A percentile compares a stretch with the other conserved stretches of the same genome.
Conservation (phyloP, 768 basidiomycete species). For the Fomitopsis pulvina region DNA sequence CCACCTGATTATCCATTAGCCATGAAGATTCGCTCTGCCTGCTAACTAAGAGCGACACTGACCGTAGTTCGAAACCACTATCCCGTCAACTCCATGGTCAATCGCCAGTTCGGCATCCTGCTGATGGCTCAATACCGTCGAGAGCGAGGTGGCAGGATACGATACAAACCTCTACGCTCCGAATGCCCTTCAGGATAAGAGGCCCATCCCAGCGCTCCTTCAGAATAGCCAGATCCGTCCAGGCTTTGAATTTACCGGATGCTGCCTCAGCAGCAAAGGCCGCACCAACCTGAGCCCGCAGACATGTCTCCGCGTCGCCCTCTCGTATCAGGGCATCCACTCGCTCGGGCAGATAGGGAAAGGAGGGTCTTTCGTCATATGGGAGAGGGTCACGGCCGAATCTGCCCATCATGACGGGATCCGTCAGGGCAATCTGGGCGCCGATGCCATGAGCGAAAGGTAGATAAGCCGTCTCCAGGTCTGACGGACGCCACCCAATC, state of each 20-base stretch:
- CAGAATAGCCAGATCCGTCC: slow-evolving; percentile 67
- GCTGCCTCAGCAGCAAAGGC: slow-evolving; percentile 62
- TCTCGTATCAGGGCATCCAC: slow-evolving; percentile 33
- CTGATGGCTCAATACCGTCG: background rate
- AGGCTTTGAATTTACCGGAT: slow-evolving; percentile 52
- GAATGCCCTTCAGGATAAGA: slow-evolving; percentile 73
- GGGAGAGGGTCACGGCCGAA: slow-evolving; percentile 38
- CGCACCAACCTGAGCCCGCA: slow-evolving; percentile 40
- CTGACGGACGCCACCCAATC: slow-evolving; percentile 73
- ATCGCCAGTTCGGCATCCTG: slow-evolving; percentile 65
- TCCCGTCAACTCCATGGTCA: slow-evolving; percentile 59
- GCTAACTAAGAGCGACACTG: no score
- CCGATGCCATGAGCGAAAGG: slow-evolving; percentile 65
- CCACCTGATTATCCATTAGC: slow-evolving; percentile 38
- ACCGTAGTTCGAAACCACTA: slow-evolving; percentile 81
- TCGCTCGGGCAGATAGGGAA: slow-evolving; percentile 52
- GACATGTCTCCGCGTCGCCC: slow-evolving; percentile 41
- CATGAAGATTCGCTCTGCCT: slow-evolving; percentile 10
- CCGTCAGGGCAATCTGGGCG: slow-evolving; percentile 58
- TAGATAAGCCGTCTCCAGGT: slow-evolving; percentile 56
- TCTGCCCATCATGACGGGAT: slow-evolving; percentile 72
- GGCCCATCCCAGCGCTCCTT: slow-evolving; percentile 74
- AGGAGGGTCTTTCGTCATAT: slow-evolving; percentile 33
- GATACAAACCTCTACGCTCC: slow-evolving; percentile 44
- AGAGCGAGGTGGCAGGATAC: background rate